Base-by-base conservation (phyloP, 352 stramenopile species). In the Bremia lactucae region DNA sequence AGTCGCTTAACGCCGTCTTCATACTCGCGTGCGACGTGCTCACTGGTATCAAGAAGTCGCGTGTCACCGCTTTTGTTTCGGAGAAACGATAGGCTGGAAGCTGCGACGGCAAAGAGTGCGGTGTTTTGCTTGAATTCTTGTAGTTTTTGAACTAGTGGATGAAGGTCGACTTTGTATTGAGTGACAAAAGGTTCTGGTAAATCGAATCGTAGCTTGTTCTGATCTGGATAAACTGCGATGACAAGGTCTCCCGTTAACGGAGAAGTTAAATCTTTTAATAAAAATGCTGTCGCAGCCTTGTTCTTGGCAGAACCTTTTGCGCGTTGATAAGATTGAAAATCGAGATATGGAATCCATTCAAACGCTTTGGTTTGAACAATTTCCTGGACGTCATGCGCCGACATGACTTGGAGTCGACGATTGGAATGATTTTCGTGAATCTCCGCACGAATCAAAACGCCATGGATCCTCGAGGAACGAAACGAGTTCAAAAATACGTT, bases 101-200 rank as follows among this genome's bases (percentile, higher is more conserved):
- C 31, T 42, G 57, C 47, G 14, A 59, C 21, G 0, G 42, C 46
- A 22, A 50, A 59, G 24, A 73, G 59, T 1, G 49, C 51, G 4
- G 60, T 71, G 21, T 63, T 79, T 24, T 68, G 68, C 48, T 85
- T 83, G n/a, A 83, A 20, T 13, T 76, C 72, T 34, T 83, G 56
- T 0, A 91, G 44, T 0, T 77, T 72, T 15, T 62, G 48, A 0
- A 91, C 55, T 2, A 83, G 53, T 1, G 67, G 73, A 9, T 80
- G 52, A n/a, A 86, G 48, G 15, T 91, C 78, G 9, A 84, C 50
- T 16, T 80, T 55, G 36, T 74, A 58, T 35, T 75, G 74, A 18
- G 64, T 46, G 16, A 91, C 72, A 37, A 88, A 88, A 0, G 55
- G 71, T 47, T 91, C 66, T 7, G 79, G 78, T 11, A 91, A 40